Conservation (phyloP, 345 rosid species). For the Eutrema heterophyllum region DNA sequence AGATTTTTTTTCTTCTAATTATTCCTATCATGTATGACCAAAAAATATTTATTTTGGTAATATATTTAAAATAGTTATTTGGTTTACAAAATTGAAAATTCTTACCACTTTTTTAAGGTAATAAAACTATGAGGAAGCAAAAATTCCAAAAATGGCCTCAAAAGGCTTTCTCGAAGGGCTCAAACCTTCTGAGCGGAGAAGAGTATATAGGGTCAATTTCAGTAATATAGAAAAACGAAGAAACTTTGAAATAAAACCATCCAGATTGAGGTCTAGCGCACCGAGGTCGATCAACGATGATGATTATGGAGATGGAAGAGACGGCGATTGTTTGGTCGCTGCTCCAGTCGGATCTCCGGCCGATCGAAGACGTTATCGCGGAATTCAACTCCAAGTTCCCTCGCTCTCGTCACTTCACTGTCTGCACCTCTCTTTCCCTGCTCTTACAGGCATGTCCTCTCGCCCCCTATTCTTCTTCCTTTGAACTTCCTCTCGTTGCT, state of each 20-base stretch:
- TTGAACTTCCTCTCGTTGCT: background rate
- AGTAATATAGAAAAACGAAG: background rate
- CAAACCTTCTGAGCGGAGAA: constrained; percentile 4
- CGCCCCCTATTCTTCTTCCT: background rate
- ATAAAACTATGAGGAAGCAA: background rate
- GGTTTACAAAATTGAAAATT: background rate
- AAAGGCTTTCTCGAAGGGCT: background rate
- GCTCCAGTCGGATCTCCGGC: constrained; percentile 49
- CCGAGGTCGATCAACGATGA: constrained; percentile 15
- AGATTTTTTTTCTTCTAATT: background rate
- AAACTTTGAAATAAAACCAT: background rate
- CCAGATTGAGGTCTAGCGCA: constrained; percentile 13
- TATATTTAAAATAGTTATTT: background rate
- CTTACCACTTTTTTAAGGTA: background rate
- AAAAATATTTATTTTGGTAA: background rate
- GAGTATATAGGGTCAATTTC: background rate
- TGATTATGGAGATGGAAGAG: constrained; percentile 50
- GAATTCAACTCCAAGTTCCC: constrained; percentile 56
- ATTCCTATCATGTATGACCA: background rate
- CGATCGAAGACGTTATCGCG: constrained; percentile 47
- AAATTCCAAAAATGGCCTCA: background rate
- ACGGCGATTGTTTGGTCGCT: constrained; percentile 38
- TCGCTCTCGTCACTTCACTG: constrained; percentile 36
- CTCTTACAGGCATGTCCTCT: constrained; percentile 47
- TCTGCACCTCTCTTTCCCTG: constrained; percentile 55